Conservation (phyloP, 2,329 filamentous ascomycete genomes). For the Sodiomyces alkalinus region DNA sequence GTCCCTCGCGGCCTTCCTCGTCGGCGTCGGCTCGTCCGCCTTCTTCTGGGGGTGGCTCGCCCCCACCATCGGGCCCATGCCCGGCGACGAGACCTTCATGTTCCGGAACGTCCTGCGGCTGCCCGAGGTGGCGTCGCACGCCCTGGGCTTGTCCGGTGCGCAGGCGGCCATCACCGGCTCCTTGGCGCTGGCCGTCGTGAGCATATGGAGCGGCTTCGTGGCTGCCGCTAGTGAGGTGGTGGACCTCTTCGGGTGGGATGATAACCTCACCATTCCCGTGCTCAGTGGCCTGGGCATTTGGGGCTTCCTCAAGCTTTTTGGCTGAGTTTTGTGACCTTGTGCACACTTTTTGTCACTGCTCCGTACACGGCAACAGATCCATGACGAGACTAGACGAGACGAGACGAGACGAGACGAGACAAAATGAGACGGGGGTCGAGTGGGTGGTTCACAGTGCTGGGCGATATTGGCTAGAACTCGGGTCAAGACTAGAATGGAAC, state of each 20-base stretch:
- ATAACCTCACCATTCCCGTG: constrained; percentile 92
- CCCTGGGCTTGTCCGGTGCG: constrained; percentile 43
- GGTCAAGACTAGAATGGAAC: no score
- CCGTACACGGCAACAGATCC: no score
- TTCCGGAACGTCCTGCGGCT: constrained; percentile 66
- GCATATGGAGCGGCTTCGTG: constrained; percentile 74
- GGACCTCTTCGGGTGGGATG: constrained; percentile 87
- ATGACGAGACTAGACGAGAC: no score
- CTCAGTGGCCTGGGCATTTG: constrained; percentile 80
- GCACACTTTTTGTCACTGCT: no score
- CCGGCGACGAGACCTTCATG: constrained; percentile 62
- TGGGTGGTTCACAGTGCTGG: no score
- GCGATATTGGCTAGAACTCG: no score
- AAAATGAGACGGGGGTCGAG: no score
- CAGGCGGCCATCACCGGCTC: constrained; percentile 52
- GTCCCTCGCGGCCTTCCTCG: constrained; percentile 65
- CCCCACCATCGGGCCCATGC: constrained; percentile 49
- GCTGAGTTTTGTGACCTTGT: no score
- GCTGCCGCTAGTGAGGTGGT: constrained; percentile 82
- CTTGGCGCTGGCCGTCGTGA: constrained; percentile 64
- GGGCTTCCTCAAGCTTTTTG: constrained; percentile 82
- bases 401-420: no score
- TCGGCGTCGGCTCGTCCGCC: constrained; percentile 69
- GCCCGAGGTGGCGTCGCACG: constrained; percentile 40
- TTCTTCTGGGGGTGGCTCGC: constrained; percentile 83